Conservation (phyloP, 345 rosid species). For the Murraya paniculata region DNA sequence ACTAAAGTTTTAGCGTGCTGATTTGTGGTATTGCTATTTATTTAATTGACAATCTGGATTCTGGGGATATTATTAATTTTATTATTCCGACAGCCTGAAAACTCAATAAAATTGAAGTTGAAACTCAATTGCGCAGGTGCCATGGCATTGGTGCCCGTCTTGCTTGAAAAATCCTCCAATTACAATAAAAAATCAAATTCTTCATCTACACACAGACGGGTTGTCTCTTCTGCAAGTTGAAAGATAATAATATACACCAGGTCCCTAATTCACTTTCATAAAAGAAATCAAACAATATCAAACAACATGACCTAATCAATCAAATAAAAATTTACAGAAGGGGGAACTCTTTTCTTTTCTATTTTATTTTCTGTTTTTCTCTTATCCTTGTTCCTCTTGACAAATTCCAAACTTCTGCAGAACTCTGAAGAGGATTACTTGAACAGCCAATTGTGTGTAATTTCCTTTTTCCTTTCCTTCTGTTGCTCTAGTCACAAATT, state of each 20-base stretch:
- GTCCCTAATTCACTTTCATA: slow-evolving; percentile 21
- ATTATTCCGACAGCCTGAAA: not conserved
- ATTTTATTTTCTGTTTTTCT: not conserved
- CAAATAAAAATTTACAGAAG: slow-evolving; percentile 32
- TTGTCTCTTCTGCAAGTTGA: slow-evolving; percentile 4
- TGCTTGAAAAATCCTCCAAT: not conserved
- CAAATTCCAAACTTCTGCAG: slow-evolving; percentile 22
- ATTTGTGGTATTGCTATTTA: no score
- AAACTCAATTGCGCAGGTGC: not conserved
- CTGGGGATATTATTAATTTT: no score
- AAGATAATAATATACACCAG: slow-evolving; percentile 22
- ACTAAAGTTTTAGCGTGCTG: no score
- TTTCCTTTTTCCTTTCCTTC: not conserved
- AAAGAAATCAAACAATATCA: slow-evolving; percentile 44
- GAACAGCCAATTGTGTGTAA: slow-evolving; percentile 16
- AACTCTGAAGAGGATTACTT: slow-evolving; percentile 5
- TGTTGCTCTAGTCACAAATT: slow-evolving; percentile 23
- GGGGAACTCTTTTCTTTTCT: not conserved
- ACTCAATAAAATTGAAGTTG: not conserved
- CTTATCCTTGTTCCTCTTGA: not conserved
- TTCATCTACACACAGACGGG: slow-evolving; percentile 14
- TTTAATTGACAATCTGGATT: no score
- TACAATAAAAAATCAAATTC: slow-evolving; percentile 13
- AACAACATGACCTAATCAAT: slow-evolving; percentile 31
- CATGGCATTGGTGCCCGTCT: not conserved